Evolutionary conservation across 306 rosid species (phyloP).

Genomic region (Prunus campanulata): DNA sequence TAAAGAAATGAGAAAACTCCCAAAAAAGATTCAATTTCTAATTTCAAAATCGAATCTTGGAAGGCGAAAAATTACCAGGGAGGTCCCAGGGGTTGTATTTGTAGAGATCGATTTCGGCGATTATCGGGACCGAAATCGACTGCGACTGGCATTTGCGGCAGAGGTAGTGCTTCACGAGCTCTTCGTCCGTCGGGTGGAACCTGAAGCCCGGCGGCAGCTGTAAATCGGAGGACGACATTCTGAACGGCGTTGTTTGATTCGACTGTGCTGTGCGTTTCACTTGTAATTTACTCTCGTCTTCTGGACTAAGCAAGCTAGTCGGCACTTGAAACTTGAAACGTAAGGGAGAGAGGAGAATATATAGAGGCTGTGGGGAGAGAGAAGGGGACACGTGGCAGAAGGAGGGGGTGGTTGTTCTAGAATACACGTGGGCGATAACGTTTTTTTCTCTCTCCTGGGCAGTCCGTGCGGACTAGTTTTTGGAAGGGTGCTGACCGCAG

Average conservation of each 20-base stretch:
- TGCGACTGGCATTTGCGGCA: conserved; percentile 80
- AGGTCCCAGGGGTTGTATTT: conserved; percentile 90
- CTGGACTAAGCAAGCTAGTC: conserved; percentile 20
- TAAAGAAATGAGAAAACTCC: neutral
- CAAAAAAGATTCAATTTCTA: too few relatives aligned
- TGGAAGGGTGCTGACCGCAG: conserved; percentile 19
- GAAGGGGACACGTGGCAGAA: conserved; percentile 48
- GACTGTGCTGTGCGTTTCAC: neutral
- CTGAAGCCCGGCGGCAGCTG: conserved; percentile 89
- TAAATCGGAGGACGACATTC: conserved; percentile 46
- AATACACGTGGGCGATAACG: conserved; percentile 76
- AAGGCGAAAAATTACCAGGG: conserved; percentile 45
- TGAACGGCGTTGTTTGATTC: neutral
- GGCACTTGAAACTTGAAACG: conserved; percentile 78
- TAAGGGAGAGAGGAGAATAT: conserved; percentile 45
- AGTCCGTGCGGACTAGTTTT: conserved; percentile 17
- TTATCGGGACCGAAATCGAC: conserved; percentile 70
- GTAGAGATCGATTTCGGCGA: conserved; percentile 87
- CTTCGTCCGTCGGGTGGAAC: conserved; percentile 96
- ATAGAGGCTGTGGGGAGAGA: conserved; percentile 15
- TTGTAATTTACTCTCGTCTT: neutral
- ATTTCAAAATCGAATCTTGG: too few relatives aligned
- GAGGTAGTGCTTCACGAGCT: conserved; percentile 86
- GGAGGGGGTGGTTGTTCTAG: conserved; percentile 31
- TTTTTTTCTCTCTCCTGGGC: conserved; percentile 3